Percentiles rank a stretch among this genome's conserved stretches.
phyloP scores from a whole-genome alignment of 257 asterid species.

The Gardenia jasminoides region DNA sequence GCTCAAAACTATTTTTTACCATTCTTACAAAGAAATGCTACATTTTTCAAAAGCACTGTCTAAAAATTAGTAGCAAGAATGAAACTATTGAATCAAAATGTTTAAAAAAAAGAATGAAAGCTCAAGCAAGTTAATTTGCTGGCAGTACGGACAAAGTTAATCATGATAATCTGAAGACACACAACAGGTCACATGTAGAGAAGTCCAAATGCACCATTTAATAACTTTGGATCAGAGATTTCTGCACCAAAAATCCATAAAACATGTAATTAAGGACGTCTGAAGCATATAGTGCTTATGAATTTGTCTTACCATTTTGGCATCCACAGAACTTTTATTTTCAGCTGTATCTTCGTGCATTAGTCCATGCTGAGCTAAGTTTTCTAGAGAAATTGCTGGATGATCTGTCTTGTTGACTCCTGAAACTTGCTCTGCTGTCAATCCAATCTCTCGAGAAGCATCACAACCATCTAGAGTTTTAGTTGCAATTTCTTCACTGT shows the following conservation, averaged over 20 bases:
- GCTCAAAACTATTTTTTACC: too few relatives aligned
- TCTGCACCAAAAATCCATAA: too few relatives aligned
- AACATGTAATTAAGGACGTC: not conserved
- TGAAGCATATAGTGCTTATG: not conserved
- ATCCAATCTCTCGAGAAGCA: slow-evolving; percentile 15
- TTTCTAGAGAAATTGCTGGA: slow-evolving; percentile 26
- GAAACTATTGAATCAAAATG: not conserved
- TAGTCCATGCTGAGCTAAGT: slow-evolving; percentile 30
- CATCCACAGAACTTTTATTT: slow-evolving; percentile 27
- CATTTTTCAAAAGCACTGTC: too few relatives aligned
- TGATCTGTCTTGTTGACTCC: slow-evolving; percentile 16
- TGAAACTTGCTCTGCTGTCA: slow-evolving; percentile 11
- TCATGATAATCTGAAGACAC: not conserved
- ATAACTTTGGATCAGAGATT: not conserved
- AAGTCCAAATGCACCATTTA: not conserved
- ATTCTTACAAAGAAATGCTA: too few relatives aligned
- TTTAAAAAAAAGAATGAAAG: not conserved
- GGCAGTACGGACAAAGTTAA: not conserved
- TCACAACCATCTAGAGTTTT: slow-evolving; percentile 19
- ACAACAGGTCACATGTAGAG: not conserved
- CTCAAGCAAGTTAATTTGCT: not conserved
- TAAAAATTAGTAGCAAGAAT: too few relatives aligned
- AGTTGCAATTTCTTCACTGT: slow-evolving; percentile 27
- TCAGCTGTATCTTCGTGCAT: slow-evolving; percentile 39
- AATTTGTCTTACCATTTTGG: slow-evolving; percentile 39